These are phyloP conservation scores for Fusarium decemcellulare DNA, from an alignment of 2,329 filamentous ascomycete species.

Conservation along the genomic window DNA sequence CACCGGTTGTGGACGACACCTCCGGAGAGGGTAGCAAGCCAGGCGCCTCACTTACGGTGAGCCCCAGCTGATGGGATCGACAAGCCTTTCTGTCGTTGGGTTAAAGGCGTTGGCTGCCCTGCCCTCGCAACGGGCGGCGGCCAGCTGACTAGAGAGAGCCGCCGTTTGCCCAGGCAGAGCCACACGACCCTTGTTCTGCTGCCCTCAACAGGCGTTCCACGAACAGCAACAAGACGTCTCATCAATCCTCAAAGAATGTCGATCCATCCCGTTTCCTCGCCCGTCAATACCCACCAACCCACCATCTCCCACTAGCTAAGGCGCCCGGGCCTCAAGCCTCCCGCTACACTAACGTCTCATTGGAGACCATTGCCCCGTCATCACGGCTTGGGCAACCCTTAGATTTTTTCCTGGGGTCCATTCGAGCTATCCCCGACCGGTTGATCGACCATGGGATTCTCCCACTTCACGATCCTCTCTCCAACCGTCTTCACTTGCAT, in stretches of 20 bases:
- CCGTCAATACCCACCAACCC: constrained; percentile 25
- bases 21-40: neutral
- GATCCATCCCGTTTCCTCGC: constrained; percentile 39
- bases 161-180: constrained; percentile 16
- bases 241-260: constrained; percentile 28
- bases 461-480: constrained; percentile 33
- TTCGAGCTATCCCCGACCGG: constrained; percentile 20
- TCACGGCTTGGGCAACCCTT: constrained; percentile 37
- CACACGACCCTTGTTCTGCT: constrained; percentile 4
- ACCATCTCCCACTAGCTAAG: constrained; percentile 31
- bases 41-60: constrained; percentile 13
- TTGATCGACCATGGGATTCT: constrained; percentile 39
- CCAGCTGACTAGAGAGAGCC: constrained; percentile 14
- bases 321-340: constrained; percentile 43
- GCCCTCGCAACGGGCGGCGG: constrained; percentile 8
- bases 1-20: neutral
- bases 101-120: constrained; percentile 13
- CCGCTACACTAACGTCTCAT: constrained; percentile 44
- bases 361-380: constrained; percentile 30
- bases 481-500: constrained; percentile 22
- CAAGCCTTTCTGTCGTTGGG: constrained; percentile 10
- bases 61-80: constrained; percentile 9
- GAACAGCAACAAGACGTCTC: constrained; percentile 25
- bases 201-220: constrained; percentile 12
- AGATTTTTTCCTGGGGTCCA: constrained; percentile 24